Conservation (phyloP, 768 basidiomycete species). For the Tricholoma terreum region DNA sequence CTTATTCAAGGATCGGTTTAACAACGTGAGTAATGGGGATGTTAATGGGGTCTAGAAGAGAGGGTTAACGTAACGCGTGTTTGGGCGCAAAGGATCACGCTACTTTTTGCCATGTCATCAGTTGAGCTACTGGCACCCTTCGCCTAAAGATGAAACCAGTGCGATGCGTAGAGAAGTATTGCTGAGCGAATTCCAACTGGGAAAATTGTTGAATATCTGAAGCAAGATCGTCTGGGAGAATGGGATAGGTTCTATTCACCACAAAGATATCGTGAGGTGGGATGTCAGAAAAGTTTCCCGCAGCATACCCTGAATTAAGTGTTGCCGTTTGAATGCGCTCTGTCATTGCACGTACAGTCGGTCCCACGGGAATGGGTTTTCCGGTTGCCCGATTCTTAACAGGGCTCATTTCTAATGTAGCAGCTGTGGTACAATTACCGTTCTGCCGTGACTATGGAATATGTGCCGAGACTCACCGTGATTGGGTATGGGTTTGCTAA, state of each 20-base stretch:
- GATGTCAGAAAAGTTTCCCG: not conserved
- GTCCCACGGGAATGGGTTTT: conserved; percentile 59
- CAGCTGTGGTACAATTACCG: conserved; percentile 39
- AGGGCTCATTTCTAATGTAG: conserved; percentile 71
- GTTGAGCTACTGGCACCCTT: conserved; percentile 75
- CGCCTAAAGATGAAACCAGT: conserved; percentile 85
- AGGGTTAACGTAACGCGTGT: not conserved
- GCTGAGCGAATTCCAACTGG: conserved; percentile 78
- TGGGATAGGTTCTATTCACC: conserved; percentile 60
- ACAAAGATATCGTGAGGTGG: conserved; percentile 8
- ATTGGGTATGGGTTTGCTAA: conserved; percentile 68
- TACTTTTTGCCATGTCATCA: conserved; percentile 93
- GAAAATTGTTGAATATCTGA: conserved; percentile 87
- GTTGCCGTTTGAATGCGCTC: conserved; percentile 37
- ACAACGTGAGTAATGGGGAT: conserved; percentile 71
- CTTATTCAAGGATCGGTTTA: conserved; percentile 61
- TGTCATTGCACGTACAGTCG: conserved; percentile 27
- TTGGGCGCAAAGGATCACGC: not conserved
- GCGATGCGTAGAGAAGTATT: conserved; percentile 89
- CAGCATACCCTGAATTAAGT: conserved; percentile 62
- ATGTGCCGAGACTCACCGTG: conserved; percentile 45
- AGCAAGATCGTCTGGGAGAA: conserved; percentile 76
- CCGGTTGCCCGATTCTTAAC: conserved; percentile 61
- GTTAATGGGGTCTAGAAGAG: conserved; percentile 52
- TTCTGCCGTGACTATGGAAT: conserved; percentile 4